Evolutionary conservation across 1,284 basidiomycete genomes (phyloP).

Genomic region (Pascua guehoae): DNA sequence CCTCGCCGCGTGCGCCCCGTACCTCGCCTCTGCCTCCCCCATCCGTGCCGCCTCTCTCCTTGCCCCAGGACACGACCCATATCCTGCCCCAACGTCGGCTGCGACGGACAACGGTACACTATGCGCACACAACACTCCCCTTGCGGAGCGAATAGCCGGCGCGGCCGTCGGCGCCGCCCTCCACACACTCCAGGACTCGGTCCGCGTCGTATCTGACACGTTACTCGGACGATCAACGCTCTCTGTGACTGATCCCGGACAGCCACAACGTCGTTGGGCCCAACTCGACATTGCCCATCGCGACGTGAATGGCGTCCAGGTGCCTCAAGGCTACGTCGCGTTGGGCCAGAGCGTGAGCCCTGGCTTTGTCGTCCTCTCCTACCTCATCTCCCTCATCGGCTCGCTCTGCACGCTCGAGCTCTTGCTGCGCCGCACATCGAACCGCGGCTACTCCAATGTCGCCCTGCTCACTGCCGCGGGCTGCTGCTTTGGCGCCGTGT

Average conservation of each 20-base stretch:
- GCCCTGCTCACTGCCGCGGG: constrained; percentile 47
- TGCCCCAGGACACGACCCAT: constrained; percentile 11
- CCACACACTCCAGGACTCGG: background rate
- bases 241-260: background rate
- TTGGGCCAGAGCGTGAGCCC: constrained; percentile 41
- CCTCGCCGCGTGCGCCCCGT: constrained; percentile 29
- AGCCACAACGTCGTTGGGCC: constrained; percentile 1
- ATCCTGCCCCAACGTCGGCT: background rate
- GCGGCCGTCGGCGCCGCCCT: background rate
- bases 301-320: background rate
- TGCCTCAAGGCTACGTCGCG: constrained; percentile 24
- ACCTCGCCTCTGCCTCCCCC: constrained; percentile 23
- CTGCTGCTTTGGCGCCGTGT: constrained; percentile 50
- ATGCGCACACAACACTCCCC: background rate
- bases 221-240: background rate
- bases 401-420: constrained; percentile 50
- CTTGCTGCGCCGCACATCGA: constrained; percentile 48
- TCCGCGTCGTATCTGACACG: background rate
- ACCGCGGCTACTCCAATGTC: constrained; percentile 46
- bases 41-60: background rate
- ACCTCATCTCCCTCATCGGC: constrained; percentile 49
- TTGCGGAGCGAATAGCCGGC: background rate
- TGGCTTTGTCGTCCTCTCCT: constrained; percentile 49
- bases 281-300: constrained; percentile 15
- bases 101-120: background rate